Base-by-base conservation (phyloP, 2,329 filamentous ascomycete genomes). In the Botrytis cinerea region DNA sequence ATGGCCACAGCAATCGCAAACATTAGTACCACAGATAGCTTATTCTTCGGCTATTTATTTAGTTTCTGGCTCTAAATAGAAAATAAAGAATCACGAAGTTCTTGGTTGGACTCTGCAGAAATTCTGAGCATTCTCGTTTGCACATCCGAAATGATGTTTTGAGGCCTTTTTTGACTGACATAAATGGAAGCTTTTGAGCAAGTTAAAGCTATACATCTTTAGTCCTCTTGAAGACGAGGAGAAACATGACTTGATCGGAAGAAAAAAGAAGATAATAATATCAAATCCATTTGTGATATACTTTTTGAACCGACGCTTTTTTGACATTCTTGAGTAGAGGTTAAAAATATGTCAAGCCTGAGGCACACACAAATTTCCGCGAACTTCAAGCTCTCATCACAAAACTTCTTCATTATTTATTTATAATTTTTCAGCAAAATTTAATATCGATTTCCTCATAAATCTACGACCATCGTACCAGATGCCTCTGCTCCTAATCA, bases 401-500 rank as follows among this genome's bases (percentile, higher is more conserved):
- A 51, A 38, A n/a, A 22, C 63, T 40, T n/a, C 45, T 54, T 60
- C 64, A 35, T 48, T 51, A 38, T 38, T 70, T 38, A 60, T 16
- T 45, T 22, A 45, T 20, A 70, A 54, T n/a, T 25, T n/a, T 70
- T 48, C 32, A 18, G 9, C 8, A n/a, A 45, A 25, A 22, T 22
- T 61, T 12, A 20, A 25, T 70, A 10, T 63, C 51, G 3, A 18
- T 61, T 57, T 73, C 40, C 5, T 59, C 22, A 43, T 45, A 61
- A 60, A 12, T 22, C 45, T 7, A 51, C 57, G 28, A 35, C 32
- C 16, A 43, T 32, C 10, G 38, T 59, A 72, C 64, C 68, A 71
- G 71, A 80, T 80, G 78, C 73, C 70, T 78, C 64, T 64, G 35
- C 67, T 71, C 68, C 54, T 72, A 45, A 28, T 75, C 46, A 72